phyloP scores from a whole-genome alignment of 108 stramenopile species.

The Pelagomonas calceolata region DNA sequence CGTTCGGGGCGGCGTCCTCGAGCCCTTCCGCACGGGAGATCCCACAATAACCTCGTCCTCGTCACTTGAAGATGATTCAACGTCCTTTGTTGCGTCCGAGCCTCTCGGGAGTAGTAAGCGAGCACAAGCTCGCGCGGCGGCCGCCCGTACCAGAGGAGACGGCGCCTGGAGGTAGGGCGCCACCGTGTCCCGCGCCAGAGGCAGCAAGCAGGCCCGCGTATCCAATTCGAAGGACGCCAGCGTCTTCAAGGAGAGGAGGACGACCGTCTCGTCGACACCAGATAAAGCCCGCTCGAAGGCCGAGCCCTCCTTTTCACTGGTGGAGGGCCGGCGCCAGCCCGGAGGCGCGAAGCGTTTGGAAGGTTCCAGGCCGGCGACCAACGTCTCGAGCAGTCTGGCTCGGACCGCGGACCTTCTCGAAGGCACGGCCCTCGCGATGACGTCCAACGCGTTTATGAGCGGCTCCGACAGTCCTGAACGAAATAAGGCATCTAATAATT shows the following conservation, averaged over 20 bases:
- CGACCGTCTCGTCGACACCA: constrained; percentile 38
- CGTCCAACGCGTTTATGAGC: constrained; percentile 72
- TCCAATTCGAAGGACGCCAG: constrained; percentile 53
- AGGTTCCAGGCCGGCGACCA: constrained; percentile 62
- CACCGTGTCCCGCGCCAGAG: constrained; percentile 68
- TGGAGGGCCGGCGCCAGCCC: background rate
- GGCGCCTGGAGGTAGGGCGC: constrained; percentile 59
- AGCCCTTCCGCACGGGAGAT: no score
- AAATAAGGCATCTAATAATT: constrained; percentile 80
- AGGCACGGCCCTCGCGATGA: constrained; percentile 63
- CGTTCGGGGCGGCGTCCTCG: no score
- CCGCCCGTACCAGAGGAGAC: constrained; percentile 59
- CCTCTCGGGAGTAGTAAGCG: no score
- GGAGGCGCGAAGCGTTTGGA: constrained; percentile 36
- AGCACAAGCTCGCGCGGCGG: constrained; percentile 68
- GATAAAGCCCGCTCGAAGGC: no score
- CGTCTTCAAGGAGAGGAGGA: constrained; percentile 70
- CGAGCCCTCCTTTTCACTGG: background rate
- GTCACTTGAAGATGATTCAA: no score
- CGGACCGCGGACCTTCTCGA: constrained; percentile 52
- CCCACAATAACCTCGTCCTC: no score
- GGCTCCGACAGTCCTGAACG: constrained; percentile 62
- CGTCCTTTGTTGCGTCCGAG: no score
- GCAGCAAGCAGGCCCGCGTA: constrained; percentile 55
- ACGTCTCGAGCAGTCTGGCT: constrained; percentile 69